phyloP scores from a whole-genome alignment of 768 basidiomycete genomes.

The Leccinum variicolor region DNA sequence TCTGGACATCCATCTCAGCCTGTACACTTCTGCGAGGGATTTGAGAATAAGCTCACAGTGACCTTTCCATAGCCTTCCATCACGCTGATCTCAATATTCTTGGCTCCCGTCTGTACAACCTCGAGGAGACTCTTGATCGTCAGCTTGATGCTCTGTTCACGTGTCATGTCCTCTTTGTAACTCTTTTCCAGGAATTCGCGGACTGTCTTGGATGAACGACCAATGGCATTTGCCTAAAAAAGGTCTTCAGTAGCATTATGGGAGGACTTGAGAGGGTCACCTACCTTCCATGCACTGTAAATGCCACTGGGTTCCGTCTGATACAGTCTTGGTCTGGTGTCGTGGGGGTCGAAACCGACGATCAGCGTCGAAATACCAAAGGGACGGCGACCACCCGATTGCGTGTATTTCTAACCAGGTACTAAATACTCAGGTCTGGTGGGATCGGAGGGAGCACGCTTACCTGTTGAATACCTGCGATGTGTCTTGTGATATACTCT shows the following conservation, averaged over 20 bases:
- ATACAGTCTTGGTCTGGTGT: constrained; percentile 83
- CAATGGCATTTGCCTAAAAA: constrained; percentile 90
- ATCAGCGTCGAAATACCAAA: constrained; percentile 98
- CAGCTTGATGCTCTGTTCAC: constrained; percentile 91
- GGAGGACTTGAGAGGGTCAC: not conserved
- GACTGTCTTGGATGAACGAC: constrained; percentile 96
- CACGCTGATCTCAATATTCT: constrained; percentile 98
- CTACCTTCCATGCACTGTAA: constrained; percentile 97
- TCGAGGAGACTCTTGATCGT: constrained; percentile 95
- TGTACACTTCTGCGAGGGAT: not conserved
- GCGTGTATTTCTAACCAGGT: constrained; percentile 78
- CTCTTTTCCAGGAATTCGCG: constrained; percentile 99
- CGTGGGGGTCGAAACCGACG: constrained; percentile 95
- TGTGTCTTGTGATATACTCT: constrained; percentile 97
- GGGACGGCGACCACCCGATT: constrained; percentile 97
- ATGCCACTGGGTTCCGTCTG: constrained; percentile 98
- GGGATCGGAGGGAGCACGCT: constrained; percentile 11
- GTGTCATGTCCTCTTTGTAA: constrained; percentile 83
- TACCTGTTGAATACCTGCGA: constrained; percentile 99
- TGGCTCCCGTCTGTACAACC: constrained; percentile 99
- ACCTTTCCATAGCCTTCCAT: constrained; percentile 96
- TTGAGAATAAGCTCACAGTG: constrained; percentile 51
- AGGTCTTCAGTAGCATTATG: not conserved
- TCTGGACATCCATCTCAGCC: constrained; percentile 44
- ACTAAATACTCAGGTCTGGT: not conserved